A percentile compares a stretch with the other conserved stretches of the same genome.
Conservation (phyloP, 495 filamentous ascomycete genomes). For the Cetradonia linearis region DNA sequence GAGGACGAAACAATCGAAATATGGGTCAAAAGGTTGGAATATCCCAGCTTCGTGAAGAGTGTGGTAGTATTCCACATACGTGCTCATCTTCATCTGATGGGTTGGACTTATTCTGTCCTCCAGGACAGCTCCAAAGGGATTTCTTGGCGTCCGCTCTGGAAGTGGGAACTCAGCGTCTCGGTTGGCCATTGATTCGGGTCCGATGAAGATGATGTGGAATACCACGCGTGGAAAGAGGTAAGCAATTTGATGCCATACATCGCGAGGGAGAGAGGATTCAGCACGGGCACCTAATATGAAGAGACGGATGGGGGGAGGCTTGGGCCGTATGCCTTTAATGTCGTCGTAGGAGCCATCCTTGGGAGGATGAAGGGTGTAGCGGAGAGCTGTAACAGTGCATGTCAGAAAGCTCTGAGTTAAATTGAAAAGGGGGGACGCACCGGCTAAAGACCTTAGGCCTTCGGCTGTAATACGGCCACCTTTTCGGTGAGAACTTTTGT, state of each 20-base stretch:
- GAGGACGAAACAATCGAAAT: slow-evolving; percentile 90
- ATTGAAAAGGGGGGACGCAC: slow-evolving; percentile 41
- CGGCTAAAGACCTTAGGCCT: slow-evolving; percentile 83
- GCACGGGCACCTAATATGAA: slow-evolving; percentile 94
- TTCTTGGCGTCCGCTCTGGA: slow-evolving; percentile 66
- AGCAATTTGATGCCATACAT: slow-evolving; percentile 85
- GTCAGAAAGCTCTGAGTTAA: not conserved
- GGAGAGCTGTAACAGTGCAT: slow-evolving; percentile 50
- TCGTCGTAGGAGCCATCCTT: slow-evolving; percentile 60
- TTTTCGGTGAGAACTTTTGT: slow-evolving; percentile 50
- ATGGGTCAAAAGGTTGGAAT: slow-evolving; percentile 92
- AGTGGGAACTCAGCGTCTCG: slow-evolving; percentile 84
- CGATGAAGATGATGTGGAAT: slow-evolving; percentile 42
- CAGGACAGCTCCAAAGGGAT: slow-evolving; percentile 86
- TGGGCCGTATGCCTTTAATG: slow-evolving; percentile 69
- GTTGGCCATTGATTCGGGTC: slow-evolving; percentile 88
- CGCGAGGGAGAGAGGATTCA: slow-evolving; percentile 86
- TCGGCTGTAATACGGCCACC: slow-evolving; percentile 69
- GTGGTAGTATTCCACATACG: slow-evolving; percentile 96
- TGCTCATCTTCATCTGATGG: slow-evolving; percentile 84
- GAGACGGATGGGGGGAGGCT: slow-evolving; percentile 76
- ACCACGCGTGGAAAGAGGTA: slow-evolving; percentile 73
- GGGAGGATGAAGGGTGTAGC: slow-evolving; percentile 87
- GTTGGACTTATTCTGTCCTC: slow-evolving; percentile 64
- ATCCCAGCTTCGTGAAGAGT: slow-evolving; percentile 80